Conservation (phyloP, 306 rosid genomes). For the Dicorynia guianensis region DNA sequence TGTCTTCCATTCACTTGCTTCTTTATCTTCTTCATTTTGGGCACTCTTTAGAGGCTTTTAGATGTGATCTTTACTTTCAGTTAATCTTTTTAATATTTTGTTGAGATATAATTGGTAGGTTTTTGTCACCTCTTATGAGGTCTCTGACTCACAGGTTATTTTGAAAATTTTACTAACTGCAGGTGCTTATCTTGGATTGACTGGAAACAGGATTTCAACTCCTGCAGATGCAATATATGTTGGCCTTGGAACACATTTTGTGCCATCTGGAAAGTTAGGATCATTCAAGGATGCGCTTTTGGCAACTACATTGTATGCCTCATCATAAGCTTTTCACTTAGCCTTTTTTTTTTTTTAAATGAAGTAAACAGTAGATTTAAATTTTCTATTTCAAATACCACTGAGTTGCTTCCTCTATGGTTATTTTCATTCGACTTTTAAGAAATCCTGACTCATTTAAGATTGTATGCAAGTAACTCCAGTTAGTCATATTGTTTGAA, state of each 20-base stretch:
- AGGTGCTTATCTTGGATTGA: conserved; percentile 98
- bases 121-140: conserved; percentile 31
- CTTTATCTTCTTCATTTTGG: conserved; percentile 19
- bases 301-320: conserved; percentile 76
- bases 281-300: conserved; percentile 88
- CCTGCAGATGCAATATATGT: conserved; percentile 89
- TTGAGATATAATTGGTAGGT: conserved; percentile 17
- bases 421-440: neutral
- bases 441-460: neutral
- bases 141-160: conserved; percentile 15
- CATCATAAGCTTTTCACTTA: conserved; percentile 26
- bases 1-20: neutral
- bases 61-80: conserved; percentile 5
- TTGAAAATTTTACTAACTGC: conserved; percentile 36
- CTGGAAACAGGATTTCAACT: conserved; percentile 87
- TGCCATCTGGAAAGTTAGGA: conserved; percentile 82
- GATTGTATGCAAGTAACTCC: neutral
- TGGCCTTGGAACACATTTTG: conserved; percentile 94
- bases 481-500: neutral
- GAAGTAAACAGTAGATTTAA: neutral
- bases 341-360: neutral
- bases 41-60: conserved; percentile 22
- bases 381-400: neutral
- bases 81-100: conserved; percentile 8
- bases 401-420: neutral